Base-by-base conservation (phyloP, 148 eudicot species). In the Suaeda aralocaspica region DNA sequence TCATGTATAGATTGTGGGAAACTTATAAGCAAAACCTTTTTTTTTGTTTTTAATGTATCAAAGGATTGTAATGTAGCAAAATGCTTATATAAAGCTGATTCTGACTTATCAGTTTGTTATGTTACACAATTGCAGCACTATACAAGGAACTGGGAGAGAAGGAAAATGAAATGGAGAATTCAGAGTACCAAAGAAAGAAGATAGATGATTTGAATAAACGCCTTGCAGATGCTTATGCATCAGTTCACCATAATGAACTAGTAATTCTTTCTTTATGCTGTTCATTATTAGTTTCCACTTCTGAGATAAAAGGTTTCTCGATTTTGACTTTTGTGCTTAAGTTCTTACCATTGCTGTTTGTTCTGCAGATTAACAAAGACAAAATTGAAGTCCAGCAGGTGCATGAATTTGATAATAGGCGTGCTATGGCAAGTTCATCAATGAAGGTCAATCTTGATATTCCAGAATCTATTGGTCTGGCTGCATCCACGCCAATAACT, bases 381-480 rank as follows among this genome's bases (percentile, higher is more conserved):
- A 87, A 77, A 78, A 45, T 85, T 64, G 77, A 89, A 77, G 84
- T 80, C 60, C 76, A 75, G 64, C 89, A 80, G 67, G 42, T 78
- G 65, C 81, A 80, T 59, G 96, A 89, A 52, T 60, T 64, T 61
- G 88, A 84, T 46, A 79, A 70, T 63, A 91, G 87, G 72, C 92
- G 82, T 66, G 79, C 69, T 6, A 77, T 65, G 33, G 86, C 81
- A 2, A 78, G 86, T 58, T 79, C 85, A 56, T 84, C 91, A 12
- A 82, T 82, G 81, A 78, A 72, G 46, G 81, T 81, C 29, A 69
- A 82, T 78, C 89, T 94, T 34, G 99, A 94, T 77, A 94, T 94
- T 52, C 99, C 99, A 0, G 99, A 94, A 75, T 94, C 99, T 25
- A 66, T 94, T 68, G 99, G 97, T 70, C 80, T 94, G 26, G 63